Evolutionary conservation across 2,329 filamentous ascomycete genomes (phyloP), one percentile per base, ranked within the genome.

Genomic region (Claviceps sp.): DNA sequence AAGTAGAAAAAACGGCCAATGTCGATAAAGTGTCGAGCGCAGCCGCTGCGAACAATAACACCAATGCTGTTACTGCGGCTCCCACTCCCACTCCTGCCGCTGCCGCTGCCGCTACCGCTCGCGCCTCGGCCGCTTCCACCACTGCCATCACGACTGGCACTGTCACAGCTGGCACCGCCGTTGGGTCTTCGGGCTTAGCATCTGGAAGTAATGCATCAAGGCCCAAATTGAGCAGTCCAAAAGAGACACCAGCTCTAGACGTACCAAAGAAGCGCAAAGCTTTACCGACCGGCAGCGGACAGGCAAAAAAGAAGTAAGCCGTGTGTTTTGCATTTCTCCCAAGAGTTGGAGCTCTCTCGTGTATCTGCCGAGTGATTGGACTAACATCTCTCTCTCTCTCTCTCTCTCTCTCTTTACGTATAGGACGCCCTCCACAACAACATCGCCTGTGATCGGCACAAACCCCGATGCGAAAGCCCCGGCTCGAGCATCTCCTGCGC

Each of bases 291-390:
- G 78, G 79, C 4, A 87, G 86, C 57, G 76, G 80, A n/a, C 80
- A 81, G 57, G 66, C 80, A 34, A 90, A 91, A 70, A 95, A 90
- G 71, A 91, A 82, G 85, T 86, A 75, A 61, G 75, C 70, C 39
- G 9, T 49, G 22, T 29, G 29, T 9, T n/a, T 42, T 1, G 13
- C 14, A 9, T 22, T 9, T 26, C 9, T 36, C 29, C 17, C n/a
- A 8, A 38, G 29, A 20, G 11, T 16, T 36, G 3, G 2, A 13
- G 2, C 36, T 11, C 20, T 23, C 5, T 6, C 20, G 13, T 16
- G 9, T 39, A 14, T 47, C 14, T 7, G 8, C 7, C 14, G 17
- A 47, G 9, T 36, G n/a, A 2, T 17, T 36, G 2, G 26, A 36
- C 26, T 17, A n/a, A 16, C 13, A 47, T n/a, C n/a, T n/a, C n/a